Evolutionary conservation across 1,139 yeast genomes (phyloP).

Genomic region (Blastobotrys proliferans): DNA sequence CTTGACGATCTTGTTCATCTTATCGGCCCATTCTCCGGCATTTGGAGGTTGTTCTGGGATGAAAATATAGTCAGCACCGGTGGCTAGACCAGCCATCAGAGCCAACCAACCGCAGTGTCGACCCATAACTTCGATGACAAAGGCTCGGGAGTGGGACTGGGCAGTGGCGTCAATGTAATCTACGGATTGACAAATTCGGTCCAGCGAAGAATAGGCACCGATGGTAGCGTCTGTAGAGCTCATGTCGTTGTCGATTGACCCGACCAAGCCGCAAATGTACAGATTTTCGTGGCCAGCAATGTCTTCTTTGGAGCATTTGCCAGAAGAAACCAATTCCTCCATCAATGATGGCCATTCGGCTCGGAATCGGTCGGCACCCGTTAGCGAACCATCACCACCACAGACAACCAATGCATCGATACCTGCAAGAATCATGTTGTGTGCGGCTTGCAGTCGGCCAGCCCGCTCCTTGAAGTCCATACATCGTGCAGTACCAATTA

Average conservation of each 20-base stretch:
- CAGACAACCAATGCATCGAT: constrained; percentile 96
- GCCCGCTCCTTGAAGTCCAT: constrained; percentile 75
- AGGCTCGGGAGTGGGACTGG: constrained; percentile 93
- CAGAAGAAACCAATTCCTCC: constrained; percentile 56
- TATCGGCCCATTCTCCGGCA: constrained; percentile 65
- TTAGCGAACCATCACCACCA: constrained; percentile 97
- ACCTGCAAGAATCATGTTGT: constrained; percentile 79
- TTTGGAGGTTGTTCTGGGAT: constrained; percentile 87
- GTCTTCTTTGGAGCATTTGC: constrained; percentile 54
- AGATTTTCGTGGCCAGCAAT: constrained; percentile 61
- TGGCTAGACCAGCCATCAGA: constrained; percentile 90
- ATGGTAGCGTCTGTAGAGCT: constrained; percentile 93
- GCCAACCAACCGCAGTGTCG: constrained; percentile 99
- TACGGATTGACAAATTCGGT: constrained; percentile 87
- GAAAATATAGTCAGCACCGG: constrained; percentile 91
- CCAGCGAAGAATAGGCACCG: constrained; percentile 92
- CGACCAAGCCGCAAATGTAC: constrained; percentile 92
- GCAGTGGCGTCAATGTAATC: constrained; percentile 98
- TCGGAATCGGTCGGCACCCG: constrained; percentile 95
- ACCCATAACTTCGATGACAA: constrained; percentile 98
- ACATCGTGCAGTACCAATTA: constrained; percentile 95
- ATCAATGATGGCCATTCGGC: constrained; percentile 89
- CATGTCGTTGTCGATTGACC: constrained; percentile 97
- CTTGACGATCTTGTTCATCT: constrained; percentile 53
- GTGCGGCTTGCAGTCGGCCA: constrained; percentile 80